Base-by-base conservation (phyloP, 495 filamentous ascomycete genomes). In the Lepraria neglecta region DNA sequence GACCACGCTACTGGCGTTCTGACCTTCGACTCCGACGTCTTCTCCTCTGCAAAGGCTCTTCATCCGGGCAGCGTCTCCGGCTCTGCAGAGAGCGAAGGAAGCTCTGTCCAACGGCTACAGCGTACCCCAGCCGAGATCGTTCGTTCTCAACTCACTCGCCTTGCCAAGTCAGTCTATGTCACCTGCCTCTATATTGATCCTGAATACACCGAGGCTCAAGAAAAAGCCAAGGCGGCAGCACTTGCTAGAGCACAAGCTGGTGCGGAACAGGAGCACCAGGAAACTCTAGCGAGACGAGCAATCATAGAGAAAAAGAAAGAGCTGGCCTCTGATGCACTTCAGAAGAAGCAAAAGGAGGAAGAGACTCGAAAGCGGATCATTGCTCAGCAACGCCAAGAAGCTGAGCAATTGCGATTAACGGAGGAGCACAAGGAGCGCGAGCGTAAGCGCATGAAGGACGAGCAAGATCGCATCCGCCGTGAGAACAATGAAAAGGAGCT, bases 101-200 rank as follows among this genome's bases (percentile, higher is more conserved):
- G 87, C 71, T 86, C 91, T 47, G 89, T 97, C 21, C 94, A 98
- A 75, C 87, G 92, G 60, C 84, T 98, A 59, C 94, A 98, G 77
- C 92, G 91, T 76, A 98, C 94, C 2, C 94, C 94, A 38, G 92
- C 94, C 11, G 95, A 98, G 75, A 98, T 98, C 72, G 91, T 97
- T 64, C 90, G 94, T 64, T 88, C 92, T 45, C 94, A 97, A 76
- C 82, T 98, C 51, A 88, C 87, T 63, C 91, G 94, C 54, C 80
- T 98, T 40, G 87, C 94, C 42, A 96, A 92, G 76, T 87, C 89
- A 15, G 82, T 97, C 7, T 96, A 90, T 75, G 80, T 94, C 45
- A 92, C 95, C 40, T 96, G 89, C 76, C 89, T 90, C 80, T 94
- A 97, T 69, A 90, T 97, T 63, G 95, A 98, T 68, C 88, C 92